A percentile compares a stretch with the other conserved stretches of the same genome.
Evolutionary conservation across 1,284 basidiomycete species (phyloP).

Genomic region (Austroboletus niveus): DNA sequence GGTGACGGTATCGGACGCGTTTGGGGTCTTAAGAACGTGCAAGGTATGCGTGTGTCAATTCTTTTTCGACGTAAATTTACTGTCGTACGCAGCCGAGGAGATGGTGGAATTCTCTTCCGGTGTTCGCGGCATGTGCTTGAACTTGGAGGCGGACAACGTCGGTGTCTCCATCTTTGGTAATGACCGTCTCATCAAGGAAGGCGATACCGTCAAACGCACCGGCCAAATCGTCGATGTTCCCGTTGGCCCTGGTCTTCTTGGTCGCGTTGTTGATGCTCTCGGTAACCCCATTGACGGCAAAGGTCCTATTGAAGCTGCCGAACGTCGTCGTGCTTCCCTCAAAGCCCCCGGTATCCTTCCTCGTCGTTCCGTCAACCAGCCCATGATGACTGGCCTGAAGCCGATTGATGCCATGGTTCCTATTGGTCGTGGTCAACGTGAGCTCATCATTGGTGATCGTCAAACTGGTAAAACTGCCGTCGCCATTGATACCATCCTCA

Average conservation of each 20-base stretch:
- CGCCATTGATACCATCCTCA: conserved; percentile 99
- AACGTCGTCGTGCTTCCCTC: conserved; percentile 94
- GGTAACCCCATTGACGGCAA: conserved; percentile 99
- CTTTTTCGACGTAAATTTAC: conserved; percentile 8
- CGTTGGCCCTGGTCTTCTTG: conserved; percentile 93
- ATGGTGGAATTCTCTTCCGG: conserved; percentile 99
- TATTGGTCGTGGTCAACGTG: conserved; percentile 99
- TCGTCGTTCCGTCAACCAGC: conserved; percentile 99
- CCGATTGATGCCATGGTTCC: conserved; percentile 99
- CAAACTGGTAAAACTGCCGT: conserved; percentile 99
- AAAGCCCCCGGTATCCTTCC: conserved; percentile 99
- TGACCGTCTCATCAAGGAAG: conserved; percentile 99
- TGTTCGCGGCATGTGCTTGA: conserved; percentile 98
- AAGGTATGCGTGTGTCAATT: conserved; percentile 54
- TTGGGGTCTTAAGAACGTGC: conserved; percentile 90
- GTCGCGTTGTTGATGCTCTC: conserved; percentile 98
- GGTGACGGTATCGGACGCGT: conserved; percentile 99
- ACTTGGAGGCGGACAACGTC: conserved; percentile 99
- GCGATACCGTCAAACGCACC: conserved; percentile 99
- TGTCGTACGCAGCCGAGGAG: conserved; percentile 79
- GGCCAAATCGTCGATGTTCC: conserved; percentile 99
- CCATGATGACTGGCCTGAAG: conserved; percentile 99
- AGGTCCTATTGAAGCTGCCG: conserved; percentile 90
- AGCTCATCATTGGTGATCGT: conserved; percentile 99
- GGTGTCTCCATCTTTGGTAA: conserved; percentile 99